A percentile compares a stretch with the other conserved stretches of the same genome.
These are phyloP conservation scores for Paramarasmius palmivorus DNA, from an alignment of 1,284 basidiomycete species.

Conservation along the genomic window DNA sequence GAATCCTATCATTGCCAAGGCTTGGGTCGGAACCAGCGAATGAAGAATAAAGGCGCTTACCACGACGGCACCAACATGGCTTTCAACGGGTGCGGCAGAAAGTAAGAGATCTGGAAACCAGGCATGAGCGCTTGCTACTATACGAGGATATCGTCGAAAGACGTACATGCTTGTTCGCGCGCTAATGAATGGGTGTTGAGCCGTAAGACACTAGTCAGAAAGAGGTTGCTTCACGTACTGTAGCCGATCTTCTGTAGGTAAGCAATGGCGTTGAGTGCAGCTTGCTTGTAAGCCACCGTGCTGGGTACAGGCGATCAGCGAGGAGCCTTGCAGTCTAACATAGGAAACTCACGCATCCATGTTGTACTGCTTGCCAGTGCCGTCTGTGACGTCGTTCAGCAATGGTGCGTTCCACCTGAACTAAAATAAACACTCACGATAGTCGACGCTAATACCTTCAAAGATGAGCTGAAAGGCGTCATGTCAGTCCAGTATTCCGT, in stretches of 20 bases:
- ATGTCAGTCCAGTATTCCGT: slow-evolving; percentile 1
- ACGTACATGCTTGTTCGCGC: slow-evolving; percentile 70
- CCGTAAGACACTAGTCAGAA: background rate
- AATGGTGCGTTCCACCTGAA: too few species aligned
- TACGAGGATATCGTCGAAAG: background rate
- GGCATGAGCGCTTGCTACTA: slow-evolving; percentile 5
- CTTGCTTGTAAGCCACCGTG: slow-evolving; percentile 79
- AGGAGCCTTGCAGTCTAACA: background rate
- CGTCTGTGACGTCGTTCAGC: too few species aligned
- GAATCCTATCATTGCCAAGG: slow-evolving; percentile 48
- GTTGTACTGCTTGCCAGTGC: slow-evolving; percentile 72
- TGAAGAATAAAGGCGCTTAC: slow-evolving; percentile 39
- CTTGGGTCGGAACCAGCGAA: background rate
- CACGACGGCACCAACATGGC: slow-evolving; percentile 74
- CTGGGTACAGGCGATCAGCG: slow-evolving; percentile 28
- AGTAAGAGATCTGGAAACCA: slow-evolving; percentile 62
- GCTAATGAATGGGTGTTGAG: slow-evolving; percentile 37
- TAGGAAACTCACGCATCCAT: slow-evolving; percentile 68
- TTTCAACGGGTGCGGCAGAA: slow-evolving; percentile 76
- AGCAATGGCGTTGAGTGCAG: slow-evolving; percentile 73
- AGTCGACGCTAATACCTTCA: slow-evolving; percentile 73
- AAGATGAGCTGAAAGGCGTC: slow-evolving; percentile 53
- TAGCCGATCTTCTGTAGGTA: slow-evolving; percentile 79
- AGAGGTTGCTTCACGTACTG: slow-evolving; percentile 43
- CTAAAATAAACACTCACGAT: slow-evolving; percentile 43